Conservation (phyloP, 805 yeast genomes). For the Jamesozyma spencerorum region DNA sequence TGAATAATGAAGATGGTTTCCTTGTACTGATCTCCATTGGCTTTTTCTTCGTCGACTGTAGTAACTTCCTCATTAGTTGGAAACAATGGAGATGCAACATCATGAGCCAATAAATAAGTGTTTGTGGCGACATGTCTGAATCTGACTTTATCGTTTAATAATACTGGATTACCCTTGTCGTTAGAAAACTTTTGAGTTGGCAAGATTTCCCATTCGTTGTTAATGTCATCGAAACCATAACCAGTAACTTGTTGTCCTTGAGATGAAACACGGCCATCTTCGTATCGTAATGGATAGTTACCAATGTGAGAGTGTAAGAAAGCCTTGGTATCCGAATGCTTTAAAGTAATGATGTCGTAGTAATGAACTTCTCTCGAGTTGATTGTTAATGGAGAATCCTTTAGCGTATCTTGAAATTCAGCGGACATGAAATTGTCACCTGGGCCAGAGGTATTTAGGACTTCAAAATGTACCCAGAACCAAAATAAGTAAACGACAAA, state of each 20-base stretch:
- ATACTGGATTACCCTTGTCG: conserved; percentile 41
- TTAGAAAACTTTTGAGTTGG: conserved; percentile 46
- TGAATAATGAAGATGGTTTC: conserved; percentile 75
- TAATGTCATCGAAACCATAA: conserved; percentile 42
- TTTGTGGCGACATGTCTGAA: conserved; percentile 74
- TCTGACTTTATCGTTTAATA: conserved; percentile 66
- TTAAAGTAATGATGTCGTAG: conserved; percentile 65
- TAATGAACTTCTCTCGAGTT: conserved; percentile 65
- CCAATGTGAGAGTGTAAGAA: conserved; percentile 74
- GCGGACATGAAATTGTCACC: conserved; percentile 95
- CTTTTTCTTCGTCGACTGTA: conserved; percentile 54
- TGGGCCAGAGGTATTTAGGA: conserved; percentile 81
- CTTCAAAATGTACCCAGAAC: conserved; percentile 85
- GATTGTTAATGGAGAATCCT: conserved; percentile 68
- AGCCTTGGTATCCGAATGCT: conserved; percentile 72
- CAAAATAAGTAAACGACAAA: conserved; percentile 73
- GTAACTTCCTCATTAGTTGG: conserved; percentile 94
- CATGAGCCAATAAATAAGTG: conserved; percentile 78
- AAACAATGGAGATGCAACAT: conserved; percentile 87
- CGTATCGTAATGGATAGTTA: conserved; percentile 82
- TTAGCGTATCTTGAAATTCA: conserved; percentile 85
- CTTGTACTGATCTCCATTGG: conserved; percentile 45
- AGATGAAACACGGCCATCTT: conserved; percentile 91
- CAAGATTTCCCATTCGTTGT: conserved; percentile 80
- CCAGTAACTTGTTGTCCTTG: conserved; percentile 92